Percentiles rank a stretch among this genome's conserved stretches.
These are phyloP conservation scores for Collybia sordida DNA, from an alignment of 768 basidiomycete genomes.

Conservation along the genomic window DNA sequence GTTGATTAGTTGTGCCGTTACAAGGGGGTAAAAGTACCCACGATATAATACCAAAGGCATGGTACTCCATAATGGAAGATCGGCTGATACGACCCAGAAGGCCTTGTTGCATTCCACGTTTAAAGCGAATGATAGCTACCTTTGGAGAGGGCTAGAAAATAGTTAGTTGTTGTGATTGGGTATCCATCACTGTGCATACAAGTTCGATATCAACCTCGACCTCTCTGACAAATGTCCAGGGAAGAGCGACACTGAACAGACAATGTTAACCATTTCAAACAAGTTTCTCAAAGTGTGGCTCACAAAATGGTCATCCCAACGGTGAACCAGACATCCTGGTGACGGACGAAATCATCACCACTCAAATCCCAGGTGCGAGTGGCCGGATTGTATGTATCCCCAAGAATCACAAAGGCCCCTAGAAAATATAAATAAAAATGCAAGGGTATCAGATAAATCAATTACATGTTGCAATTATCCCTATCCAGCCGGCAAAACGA, in stretches of 20 bases:
- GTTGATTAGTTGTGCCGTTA: constrained; percentile 1
- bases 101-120: constrained; percentile 84
- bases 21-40: constrained; percentile 16
- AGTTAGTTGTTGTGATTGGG: background rate
- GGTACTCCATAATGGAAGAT: constrained; percentile 75
- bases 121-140: constrained; percentile 76
- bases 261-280: no score
- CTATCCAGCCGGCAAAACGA: constrained; percentile 75
- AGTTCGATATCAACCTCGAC: constrained; percentile 75
- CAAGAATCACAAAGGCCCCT: constrained; percentile 69
- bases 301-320: constrained; percentile 75
- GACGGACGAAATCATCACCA: constrained; percentile 53
- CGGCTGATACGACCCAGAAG: constrained; percentile 74
- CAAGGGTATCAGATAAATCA: constrained; percentile 3
- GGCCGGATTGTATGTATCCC: constrained; percentile 57
- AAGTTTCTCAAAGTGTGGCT: constrained; percentile 19
- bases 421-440: constrained; percentile 5
- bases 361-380: constrained; percentile 58
- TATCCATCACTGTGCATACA: constrained; percentile 36
- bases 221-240: constrained; percentile 75
- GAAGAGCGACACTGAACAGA: constrained; percentile 56
- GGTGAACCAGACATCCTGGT: constrained; percentile 79
- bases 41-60: constrained; percentile 81
- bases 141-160: constrained; percentile 67
- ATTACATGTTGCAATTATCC: constrained; percentile 49